These are phyloP conservation scores for Lepidium didymum DNA, from an alignment of 345 rosid genomes.

Conservation along the genomic window DNA sequence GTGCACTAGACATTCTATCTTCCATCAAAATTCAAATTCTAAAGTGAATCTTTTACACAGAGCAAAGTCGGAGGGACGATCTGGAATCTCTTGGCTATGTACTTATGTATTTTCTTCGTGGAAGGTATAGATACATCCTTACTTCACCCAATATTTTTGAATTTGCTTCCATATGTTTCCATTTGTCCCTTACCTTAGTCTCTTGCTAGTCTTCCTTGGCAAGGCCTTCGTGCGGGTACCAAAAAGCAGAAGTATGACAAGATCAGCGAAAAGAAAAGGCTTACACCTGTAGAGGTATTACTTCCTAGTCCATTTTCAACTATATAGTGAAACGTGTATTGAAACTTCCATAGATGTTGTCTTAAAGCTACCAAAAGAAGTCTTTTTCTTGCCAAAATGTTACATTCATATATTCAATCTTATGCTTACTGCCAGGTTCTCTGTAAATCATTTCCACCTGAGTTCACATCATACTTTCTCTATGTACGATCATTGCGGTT, in stretches of 20 bases:
- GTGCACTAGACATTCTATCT: background rate
- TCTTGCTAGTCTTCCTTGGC: conserved; percentile 90
- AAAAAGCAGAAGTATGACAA: conserved; percentile 98
- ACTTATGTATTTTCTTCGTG: conserved; percentile 95
- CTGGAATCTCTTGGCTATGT: conserved; percentile 98
- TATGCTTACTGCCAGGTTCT: conserved; percentile 50
- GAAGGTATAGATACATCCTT: conserved; percentile 48
- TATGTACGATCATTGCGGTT: conserved; percentile 89
- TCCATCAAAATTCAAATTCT: background rate
- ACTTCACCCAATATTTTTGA: background rate
- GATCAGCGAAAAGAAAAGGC: conserved; percentile 93
- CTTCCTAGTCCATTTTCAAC: background rate
- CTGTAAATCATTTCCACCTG: conserved; percentile 84
- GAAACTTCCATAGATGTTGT: background rate
- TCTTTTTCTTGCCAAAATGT: background rate
- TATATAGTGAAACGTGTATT: background rate
- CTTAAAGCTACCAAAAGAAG: background rate
- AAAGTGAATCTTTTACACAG: conserved; percentile 30
- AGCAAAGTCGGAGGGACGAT: conserved; percentile 99
- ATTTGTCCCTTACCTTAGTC: conserved; percentile 7
- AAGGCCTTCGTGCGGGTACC: conserved; percentile 91
- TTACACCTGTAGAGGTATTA: conserved; percentile 84
- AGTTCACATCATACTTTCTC: conserved; percentile 92
- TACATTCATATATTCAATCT: background rate
- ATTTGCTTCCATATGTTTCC: background rate